Evolutionary conservation across 352 stramenopile species (phyloP).

Genomic region (Globisporangium camurandrum): DNA sequence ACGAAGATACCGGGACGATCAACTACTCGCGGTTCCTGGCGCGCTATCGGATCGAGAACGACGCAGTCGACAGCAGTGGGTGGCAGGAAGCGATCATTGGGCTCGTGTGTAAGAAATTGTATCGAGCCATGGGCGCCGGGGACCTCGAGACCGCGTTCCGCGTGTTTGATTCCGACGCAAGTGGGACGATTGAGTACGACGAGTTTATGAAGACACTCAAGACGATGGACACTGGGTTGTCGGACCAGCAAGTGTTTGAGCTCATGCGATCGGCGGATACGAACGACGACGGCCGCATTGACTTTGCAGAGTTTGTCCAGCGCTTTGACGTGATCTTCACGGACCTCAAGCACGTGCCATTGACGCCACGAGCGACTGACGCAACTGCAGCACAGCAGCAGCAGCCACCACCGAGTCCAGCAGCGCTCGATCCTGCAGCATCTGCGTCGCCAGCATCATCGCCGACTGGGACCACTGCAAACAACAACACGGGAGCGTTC

Average conservation of each 20-base stretch:
- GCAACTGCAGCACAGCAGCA: too few relatives aligned
- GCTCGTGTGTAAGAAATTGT: slow-evolving; percentile 90
- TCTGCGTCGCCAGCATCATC: background rate
- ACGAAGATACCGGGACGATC: slow-evolving; percentile 75
- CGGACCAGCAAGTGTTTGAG: slow-evolving; percentile 89
- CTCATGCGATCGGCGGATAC: slow-evolving; percentile 90
- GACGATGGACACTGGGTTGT: slow-evolving; percentile 88
- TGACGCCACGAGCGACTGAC: too few relatives aligned
- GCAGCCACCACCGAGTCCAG: slow-evolving; percentile 16
- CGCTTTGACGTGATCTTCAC: slow-evolving; percentile 92
- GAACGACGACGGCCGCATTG: slow-evolving; percentile 89
- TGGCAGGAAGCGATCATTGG: slow-evolving; percentile 91
- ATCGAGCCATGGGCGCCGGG: slow-evolving; percentile 86
- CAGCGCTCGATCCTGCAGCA: slow-evolving; percentile 10
- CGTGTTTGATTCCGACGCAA: slow-evolving; percentile 87
- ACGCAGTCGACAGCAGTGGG: slow-evolving; percentile 68
- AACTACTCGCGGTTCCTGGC: slow-evolving; percentile 93
- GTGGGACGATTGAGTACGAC: slow-evolving; percentile 90
- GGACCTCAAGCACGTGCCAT: slow-evolving; percentile 33
- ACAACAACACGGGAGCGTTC: too few relatives aligned
- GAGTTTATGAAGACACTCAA: slow-evolving; percentile 90
- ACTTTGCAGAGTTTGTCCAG: slow-evolving; percentile 87
- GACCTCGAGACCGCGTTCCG: slow-evolving; percentile 87
- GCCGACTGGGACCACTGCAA: background rate
- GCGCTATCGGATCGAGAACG: slow-evolving; percentile 90